phyloP scores from a whole-genome alignment of 2,329 filamentous ascomycete species.

The Alternaria sp. region DNA sequence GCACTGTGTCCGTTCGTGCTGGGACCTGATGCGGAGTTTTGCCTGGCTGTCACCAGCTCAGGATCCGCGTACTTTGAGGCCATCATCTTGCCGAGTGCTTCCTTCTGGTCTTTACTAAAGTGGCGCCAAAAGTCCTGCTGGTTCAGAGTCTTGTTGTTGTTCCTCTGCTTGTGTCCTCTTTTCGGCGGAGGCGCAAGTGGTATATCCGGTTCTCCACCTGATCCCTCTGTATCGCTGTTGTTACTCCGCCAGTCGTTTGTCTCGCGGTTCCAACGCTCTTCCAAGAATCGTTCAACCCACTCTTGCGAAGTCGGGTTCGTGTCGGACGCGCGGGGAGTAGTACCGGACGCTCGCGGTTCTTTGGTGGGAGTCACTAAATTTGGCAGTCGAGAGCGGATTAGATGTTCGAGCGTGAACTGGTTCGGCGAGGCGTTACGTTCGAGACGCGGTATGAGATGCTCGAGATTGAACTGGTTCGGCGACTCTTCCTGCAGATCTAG shows the following conservation, averaged over 20 bases:
- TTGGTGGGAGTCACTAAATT: constrained; percentile 36
- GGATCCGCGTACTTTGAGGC: constrained; percentile 50
- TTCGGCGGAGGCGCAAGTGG: constrained; percentile 32
- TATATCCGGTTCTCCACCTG: constrained; percentile 20
- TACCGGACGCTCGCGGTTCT: constrained; percentile 23
- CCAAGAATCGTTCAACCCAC: constrained; percentile 86
- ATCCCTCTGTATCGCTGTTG: constrained; percentile 66
- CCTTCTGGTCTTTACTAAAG: constrained; percentile 47
- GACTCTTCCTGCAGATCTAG: constrained; percentile 41
- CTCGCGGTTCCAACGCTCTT: constrained; percentile 72
- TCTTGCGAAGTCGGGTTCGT: constrained; percentile 69
- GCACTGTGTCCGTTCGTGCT: constrained; percentile 22
- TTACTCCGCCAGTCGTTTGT: constrained; percentile 82
- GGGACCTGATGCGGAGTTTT: constrained; percentile 29
- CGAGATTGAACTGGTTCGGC: constrained; percentile 47
- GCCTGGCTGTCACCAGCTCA: constrained; percentile 42
- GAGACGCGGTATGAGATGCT: constrained; percentile 47
- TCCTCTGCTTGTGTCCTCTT: constrained; percentile 50
- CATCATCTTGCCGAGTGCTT: constrained; percentile 50
- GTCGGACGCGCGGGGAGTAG: constrained; percentile 35
- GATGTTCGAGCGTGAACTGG: constrained; percentile 48
- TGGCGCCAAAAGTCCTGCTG: constrained; percentile 59
- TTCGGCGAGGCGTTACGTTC: constrained; percentile 42
- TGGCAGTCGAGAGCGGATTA: constrained; percentile 47
- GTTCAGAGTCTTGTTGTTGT: constrained; percentile 56